A percentile compares a stretch with the other conserved stretches of the same genome.
phyloP scores from a whole-genome alignment of 2,329 filamentous ascomycete species.

The Neoarthrinium moseri region DNA sequence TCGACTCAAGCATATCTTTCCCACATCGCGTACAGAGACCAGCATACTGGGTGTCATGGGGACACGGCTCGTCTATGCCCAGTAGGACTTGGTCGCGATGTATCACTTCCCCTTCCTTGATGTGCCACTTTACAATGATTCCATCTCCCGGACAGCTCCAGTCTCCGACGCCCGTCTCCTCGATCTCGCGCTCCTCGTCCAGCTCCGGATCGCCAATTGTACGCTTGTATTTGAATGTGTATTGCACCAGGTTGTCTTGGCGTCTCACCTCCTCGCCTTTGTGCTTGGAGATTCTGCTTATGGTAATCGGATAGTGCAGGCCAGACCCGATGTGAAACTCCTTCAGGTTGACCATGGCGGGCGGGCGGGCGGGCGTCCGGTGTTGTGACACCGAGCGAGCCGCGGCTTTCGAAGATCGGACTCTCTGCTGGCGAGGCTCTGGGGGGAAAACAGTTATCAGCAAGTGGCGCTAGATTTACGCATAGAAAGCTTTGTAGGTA shows the following conservation, averaged over 20 bases:
- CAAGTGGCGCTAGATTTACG: too few species aligned
- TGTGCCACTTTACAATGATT: constrained; percentile 72
- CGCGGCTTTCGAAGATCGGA: too few species aligned
- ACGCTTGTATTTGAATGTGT: constrained; percentile 80
- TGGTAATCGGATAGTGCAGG: constrained; percentile 90
- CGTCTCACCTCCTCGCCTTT: constrained; percentile 74
- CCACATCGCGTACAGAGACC: constrained; percentile 91
- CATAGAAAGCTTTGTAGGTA: too few species aligned
- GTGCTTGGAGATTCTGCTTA: constrained; percentile 78
- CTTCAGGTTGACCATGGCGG: constrained; percentile 35
- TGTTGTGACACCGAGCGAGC: too few species aligned
- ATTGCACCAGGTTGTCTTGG: constrained; percentile 78
- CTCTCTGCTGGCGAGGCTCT: too few species aligned
- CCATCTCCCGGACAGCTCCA: constrained; percentile 87
- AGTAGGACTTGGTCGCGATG: constrained; percentile 58
- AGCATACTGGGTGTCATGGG: constrained; percentile 86
- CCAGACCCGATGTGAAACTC: constrained; percentile 54
- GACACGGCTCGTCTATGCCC: constrained; percentile 86
- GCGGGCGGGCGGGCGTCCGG: neutral
- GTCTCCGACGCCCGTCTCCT: constrained; percentile 68
- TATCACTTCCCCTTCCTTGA: constrained; percentile 66
- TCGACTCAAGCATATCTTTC: constrained; percentile 90
- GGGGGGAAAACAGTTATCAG: too few species aligned
- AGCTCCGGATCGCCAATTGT: constrained; percentile 67
- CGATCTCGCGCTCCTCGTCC: constrained; percentile 61